Base-by-base conservation (phyloP, 345 rosid genomes). In the Noccaea caerulescens region DNA sequence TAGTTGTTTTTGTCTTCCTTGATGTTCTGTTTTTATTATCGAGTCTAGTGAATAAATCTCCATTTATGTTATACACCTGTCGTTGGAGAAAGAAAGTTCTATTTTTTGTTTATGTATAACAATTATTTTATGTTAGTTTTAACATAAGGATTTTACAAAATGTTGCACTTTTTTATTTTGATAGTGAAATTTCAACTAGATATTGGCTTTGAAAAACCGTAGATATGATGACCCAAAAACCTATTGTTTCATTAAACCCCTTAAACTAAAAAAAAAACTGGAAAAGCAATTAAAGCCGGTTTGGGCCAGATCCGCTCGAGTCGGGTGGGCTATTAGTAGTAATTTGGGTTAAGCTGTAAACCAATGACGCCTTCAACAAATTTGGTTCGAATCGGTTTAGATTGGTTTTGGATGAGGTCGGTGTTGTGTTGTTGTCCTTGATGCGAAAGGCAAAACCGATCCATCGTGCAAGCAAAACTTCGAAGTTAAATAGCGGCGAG, bases 391-490 rank as follows among this genome's bases (percentile, higher is more conserved):
- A n/a, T 10, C 59, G 66, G 77, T 57, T 46, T 65, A 49, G 4
- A 18, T 4, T 34, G 77, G 77, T 37, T 56, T 16, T 13, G 9
- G 42, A 57, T 32, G 8, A 41, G 42, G 72, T 73, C 77, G 66
- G 77, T 66, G 44, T 43, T 46, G 14, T 3, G 38, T 12, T 41
- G 20, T 41, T 10, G 43, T 42, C 54, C 72, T 47, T 72, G 77
- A 14, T 30, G 37, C 27, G 5, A 72, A 72, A 58, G 71, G 77
- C 77, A 65, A 64, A 68, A 55, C 4, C 64, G 41, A 45, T 55
- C 58, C 58, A 6, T 37, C 10, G 57, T 11, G 58, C 66, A 72
- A 65, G 71, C 43, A 56, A 58, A 55, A n/a, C 49, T 53, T 13
- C 14, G 4, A 43, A 55, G 27, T 55, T 10, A 63, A 36, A 33